Evolutionary conservation across 768 basidiomycete species (phyloP), one percentile per base, ranked within the genome.

Genomic region (Lactarius indigo): DNA sequence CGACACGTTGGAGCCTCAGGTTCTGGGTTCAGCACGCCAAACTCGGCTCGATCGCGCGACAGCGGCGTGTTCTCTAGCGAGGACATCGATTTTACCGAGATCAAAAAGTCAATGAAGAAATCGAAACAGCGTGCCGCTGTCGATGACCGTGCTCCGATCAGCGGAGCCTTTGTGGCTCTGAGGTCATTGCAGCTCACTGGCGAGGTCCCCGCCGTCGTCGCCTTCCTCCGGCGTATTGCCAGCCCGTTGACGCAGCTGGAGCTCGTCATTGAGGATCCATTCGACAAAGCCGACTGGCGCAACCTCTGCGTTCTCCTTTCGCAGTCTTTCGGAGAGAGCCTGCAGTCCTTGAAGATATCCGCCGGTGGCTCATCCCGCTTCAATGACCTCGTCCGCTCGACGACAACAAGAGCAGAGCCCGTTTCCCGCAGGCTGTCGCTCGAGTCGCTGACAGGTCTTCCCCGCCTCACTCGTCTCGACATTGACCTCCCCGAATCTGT

Each of bases 401-500:
- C 91, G 13, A 88, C 90, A 5, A 81, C 87, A 35, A 82, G 87
- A 68, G 80, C 77, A 13, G 89, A 89, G 68, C 81, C 84, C 28
- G 82, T 87, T 15, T 80, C 83, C 57, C 81, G 80, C 35, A 83
- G 83, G 64, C 83, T 92, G 30, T 83, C 88, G 20, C 80, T 92
- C 61, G 83, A 87, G 68, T 77, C 83, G 64, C 75, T 92, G 30
- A 77, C 78, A 23, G 77, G 77, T 50, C 80, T 92, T 35, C 83
- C 84, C 28, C 75, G 75, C 50, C 80, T 92, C 64, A 72, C 78
- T 35, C 84, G 86, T n/a, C 79, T 92, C 56, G 89, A 90, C 42
- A 82, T 92, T 63, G 91, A 92, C 74, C 86, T 92, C 64, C 89
- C 91, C 15, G 89, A 91, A 73, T 91, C 89, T 5, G 80, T 85